These are phyloP conservation scores for Ceratocystis lukuohia DNA, from an alignment of 2,329 filamentous ascomycete species.

Conservation along the genomic window DNA sequence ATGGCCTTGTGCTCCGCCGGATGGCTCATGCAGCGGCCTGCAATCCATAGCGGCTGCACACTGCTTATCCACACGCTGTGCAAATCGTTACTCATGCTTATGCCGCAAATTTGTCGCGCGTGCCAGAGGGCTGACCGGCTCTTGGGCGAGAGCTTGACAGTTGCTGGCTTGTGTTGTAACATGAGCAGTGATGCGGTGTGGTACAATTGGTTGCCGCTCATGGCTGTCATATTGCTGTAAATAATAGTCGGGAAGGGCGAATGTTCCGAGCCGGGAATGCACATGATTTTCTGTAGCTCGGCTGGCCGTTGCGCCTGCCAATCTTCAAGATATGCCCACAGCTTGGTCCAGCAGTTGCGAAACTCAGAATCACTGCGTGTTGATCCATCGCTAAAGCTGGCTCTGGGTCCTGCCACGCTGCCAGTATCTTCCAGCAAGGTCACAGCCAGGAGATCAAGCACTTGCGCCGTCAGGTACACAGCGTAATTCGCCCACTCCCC, in stretches of 20 bases:
- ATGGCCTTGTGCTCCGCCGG: slow-evolving; percentile 31
- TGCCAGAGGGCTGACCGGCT: slow-evolving; percentile 35
- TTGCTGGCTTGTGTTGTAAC: slow-evolving; percentile 34
- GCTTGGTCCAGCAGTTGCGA: slow-evolving; percentile 27
- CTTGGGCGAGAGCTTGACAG: slow-evolving; percentile 30
- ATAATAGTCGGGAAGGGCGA: slow-evolving; percentile 38
- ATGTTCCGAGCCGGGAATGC: slow-evolving; percentile 30
- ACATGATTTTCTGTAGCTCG: slow-evolving; percentile 28
- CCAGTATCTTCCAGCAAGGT: slow-evolving; percentile 20
- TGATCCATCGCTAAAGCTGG: slow-evolving; percentile 13
- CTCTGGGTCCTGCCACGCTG: slow-evolving; percentile 10
- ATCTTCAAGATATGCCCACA: slow-evolving; percentile 30
- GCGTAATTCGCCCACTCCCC: slow-evolving; percentile 39
- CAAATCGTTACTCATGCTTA: slow-evolving; percentile 39
- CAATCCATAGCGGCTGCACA: slow-evolving; percentile 41
- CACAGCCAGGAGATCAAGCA: slow-evolving; percentile 29
- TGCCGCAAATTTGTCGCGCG: slow-evolving; percentile 38
- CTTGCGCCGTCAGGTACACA: slow-evolving; percentile 36
- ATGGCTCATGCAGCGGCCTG: slow-evolving; percentile 39
- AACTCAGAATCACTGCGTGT: slow-evolving; percentile 23
- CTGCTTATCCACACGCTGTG: slow-evolving; percentile 42
- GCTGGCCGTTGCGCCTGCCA: slow-evolving; percentile 30
- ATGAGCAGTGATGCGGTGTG: slow-evolving; percentile 40
- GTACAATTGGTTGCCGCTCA: slow-evolving; percentile 41
- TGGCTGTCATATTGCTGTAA: slow-evolving; percentile 38